Evolutionary conservation across 495 filamentous ascomycete species (phyloP).

Genomic region (Barbatosphaeria neglecta): DNA sequence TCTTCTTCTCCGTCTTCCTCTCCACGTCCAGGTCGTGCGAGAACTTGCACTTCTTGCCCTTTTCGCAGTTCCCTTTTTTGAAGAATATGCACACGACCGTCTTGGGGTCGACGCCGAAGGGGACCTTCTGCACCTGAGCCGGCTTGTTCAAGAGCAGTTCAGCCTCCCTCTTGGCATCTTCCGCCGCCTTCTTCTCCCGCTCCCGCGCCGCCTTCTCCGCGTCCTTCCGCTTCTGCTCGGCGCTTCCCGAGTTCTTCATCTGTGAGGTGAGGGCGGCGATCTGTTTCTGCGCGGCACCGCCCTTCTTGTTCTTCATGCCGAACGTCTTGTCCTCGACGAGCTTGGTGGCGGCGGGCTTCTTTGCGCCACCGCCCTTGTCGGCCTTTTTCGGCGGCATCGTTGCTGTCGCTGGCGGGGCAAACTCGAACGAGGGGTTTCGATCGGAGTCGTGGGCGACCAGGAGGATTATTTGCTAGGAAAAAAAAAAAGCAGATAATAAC

Average conservation of each 20-base stretch:
- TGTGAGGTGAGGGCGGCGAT: constrained; percentile 72
- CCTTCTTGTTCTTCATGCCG: constrained; percentile 99
- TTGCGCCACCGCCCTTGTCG: constrained; percentile 40
- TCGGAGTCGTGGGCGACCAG: not conserved
- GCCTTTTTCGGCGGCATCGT: constrained; percentile 90
- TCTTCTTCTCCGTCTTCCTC: constrained; percentile 83
- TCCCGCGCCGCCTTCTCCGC: constrained; percentile 79
- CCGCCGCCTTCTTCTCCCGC: constrained; percentile 71
- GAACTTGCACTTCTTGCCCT: constrained; percentile 97
- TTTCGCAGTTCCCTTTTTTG: constrained; percentile 95
- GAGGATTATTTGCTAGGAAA: not conserved
- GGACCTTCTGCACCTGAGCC: constrained; percentile 88
- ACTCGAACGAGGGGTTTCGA: not conserved
- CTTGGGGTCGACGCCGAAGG: constrained; percentile 96
- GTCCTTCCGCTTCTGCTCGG: constrained; percentile 78
- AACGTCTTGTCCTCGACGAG: constrained; percentile 90
- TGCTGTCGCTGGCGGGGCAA: constrained; percentile 9
- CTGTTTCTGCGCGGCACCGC: constrained; percentile 71
- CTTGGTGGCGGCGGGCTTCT: constrained; percentile 58
- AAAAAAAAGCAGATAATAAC: not conserved
- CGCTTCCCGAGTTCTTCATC: constrained; percentile 55
- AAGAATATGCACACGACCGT: constrained; percentile 93
- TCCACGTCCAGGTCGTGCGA: constrained; percentile 82
- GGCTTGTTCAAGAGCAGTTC: constrained; percentile 84
- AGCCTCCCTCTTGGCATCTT: constrained; percentile 67